phyloP scores from a whole-genome alignment of 805 yeast genomes.

The Starmerella lactis-condensi region DNA sequence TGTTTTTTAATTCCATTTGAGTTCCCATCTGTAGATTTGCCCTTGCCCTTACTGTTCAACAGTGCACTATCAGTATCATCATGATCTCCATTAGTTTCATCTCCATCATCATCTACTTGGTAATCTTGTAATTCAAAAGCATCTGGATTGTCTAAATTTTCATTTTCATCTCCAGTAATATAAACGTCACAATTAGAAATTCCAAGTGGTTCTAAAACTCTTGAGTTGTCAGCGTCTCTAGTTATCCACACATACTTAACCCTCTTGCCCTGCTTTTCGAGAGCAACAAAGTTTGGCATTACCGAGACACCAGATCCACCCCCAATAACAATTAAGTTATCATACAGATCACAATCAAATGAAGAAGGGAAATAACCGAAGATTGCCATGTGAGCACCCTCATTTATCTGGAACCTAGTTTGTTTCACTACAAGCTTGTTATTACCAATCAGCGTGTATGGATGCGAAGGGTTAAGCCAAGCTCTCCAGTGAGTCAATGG shows the following conservation, averaged over 20 bases:
- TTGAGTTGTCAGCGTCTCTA: conserved; percentile 2
- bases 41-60: background rate
- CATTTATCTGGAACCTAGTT: conserved; percentile 20
- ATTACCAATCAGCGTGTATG: conserved; percentile 33
- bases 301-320: conserved; percentile 18
- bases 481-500: conserved; percentile 20
- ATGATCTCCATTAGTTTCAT: conserved; percentile 5
- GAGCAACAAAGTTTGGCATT: conserved; percentile 8
- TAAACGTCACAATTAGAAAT: conserved; percentile 12
- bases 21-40: background rate
- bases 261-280: background rate
- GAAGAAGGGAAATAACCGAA: conserved; percentile 25
- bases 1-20: conserved; percentile 2
- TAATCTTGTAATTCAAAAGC: conserved; percentile 8
- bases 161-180: conserved; percentile 8
- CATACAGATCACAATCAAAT: conserved; percentile 10
- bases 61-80: conserved; percentile 1
- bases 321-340: conserved; percentile 12
- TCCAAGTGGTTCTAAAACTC: conserved; percentile 6
- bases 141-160: conserved; percentile 4
- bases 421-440: conserved; percentile 25
- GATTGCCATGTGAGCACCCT: conserved; percentile 20
- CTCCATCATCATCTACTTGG: conserved; percentile 6
- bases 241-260: conserved; percentile 12
- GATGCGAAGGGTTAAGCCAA: conserved; percentile 27